Conservation (phyloP, 805 yeast species). For the Wickerhamiella occidentalis region DNA sequence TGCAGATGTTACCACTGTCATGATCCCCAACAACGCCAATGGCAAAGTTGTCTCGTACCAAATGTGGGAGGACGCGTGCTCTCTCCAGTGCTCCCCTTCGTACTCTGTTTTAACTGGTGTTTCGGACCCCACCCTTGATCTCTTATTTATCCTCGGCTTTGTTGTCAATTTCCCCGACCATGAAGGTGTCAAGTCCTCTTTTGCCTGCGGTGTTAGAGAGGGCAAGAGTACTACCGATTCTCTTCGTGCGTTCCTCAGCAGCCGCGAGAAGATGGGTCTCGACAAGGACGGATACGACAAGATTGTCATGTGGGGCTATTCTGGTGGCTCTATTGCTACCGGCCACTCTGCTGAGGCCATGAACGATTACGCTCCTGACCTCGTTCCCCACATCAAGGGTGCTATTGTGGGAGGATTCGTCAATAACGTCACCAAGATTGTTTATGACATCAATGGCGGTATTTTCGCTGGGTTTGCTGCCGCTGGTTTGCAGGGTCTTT, state of each 20-base stretch:
- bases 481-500: conserved; percentile 21
- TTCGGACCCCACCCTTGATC: conserved; percentile 2
- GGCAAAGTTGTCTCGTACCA: conserved; percentile 22
- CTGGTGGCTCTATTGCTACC: conserved; percentile 16
- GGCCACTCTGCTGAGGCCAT: conserved; percentile 24
- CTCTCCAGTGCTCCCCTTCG: conserved; percentile 24
- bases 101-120: conserved; percentile 17
- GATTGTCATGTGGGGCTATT: conserved; percentile 16
- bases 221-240: conserved; percentile 25
- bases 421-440: conserved; percentile 15
- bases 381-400: conserved; percentile 13
- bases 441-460: conserved; percentile 15
- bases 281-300: conserved; percentile 7
- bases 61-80: conserved; percentile 23
- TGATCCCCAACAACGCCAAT: conserved; percentile 12
- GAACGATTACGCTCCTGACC: conserved; percentile 22
- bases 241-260: conserved; percentile 19
- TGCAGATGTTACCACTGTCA: conserved; percentile 17
- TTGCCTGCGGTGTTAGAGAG: conserved; percentile 21
- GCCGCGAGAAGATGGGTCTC: conserved; percentile 16
- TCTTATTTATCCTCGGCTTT: conserved; percentile 13
- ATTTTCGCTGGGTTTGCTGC: conserved; percentile 20
- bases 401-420: conserved; percentile 13
- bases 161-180: conserved; percentile 22
- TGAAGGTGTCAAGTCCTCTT: conserved; percentile 25